Percentiles rank a stretch among this genome's conserved stretches.
Conservation (phyloP, 257 asterid genomes). For the Ligustrum vulgare region DNA sequence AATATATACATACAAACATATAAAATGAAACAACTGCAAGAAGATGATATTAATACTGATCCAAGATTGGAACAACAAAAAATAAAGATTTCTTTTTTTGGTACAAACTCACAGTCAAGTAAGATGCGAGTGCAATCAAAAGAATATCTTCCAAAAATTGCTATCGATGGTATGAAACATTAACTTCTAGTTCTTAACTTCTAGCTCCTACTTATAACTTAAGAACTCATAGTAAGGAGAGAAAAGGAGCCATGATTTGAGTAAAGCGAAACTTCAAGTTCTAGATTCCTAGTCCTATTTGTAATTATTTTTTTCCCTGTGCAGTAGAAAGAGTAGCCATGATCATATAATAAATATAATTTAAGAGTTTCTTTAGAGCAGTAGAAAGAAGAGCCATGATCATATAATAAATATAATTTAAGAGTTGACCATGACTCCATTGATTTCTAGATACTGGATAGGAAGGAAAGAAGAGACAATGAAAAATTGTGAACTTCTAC, state of each 20-base stretch:
- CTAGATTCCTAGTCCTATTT: slow-evolving; percentile 13
- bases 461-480: background rate
- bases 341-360: background rate
- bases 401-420: no score
- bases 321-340: background rate
- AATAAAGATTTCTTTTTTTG: background rate
- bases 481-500: background rate
- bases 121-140: background rate
- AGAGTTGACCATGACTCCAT: no score
- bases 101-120: background rate
- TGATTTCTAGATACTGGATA: no score
- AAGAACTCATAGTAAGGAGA: background rate
- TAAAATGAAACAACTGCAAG: background rate
- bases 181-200: background rate
- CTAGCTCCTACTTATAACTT: background rate
- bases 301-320: background rate
- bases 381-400: no score
- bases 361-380: no score
- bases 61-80: slow-evolving; percentile 1
- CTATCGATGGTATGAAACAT: background rate
- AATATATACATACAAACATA: slow-evolving; percentile 14
- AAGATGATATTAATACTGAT: background rate
- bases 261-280: background rate
- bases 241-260: background rate
- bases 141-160: background rate